phyloP scores from a whole-genome alignment of 768 basidiomycete species.

The Amylocystis lapponica region DNA sequence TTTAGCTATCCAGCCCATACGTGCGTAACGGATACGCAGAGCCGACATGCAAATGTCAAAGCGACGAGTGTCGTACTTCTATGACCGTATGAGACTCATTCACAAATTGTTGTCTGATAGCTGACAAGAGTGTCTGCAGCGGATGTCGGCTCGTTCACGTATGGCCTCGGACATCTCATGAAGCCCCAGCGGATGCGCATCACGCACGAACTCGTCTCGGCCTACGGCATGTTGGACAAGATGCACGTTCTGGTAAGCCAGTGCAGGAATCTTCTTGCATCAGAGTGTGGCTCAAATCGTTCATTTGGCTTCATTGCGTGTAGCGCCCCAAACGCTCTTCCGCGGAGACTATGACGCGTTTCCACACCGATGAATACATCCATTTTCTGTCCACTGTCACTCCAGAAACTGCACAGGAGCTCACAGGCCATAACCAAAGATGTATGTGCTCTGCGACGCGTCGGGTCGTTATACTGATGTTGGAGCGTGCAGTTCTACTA shows the following conservation, averaged over 20 bases:
- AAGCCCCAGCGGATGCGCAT: constrained; percentile 94
- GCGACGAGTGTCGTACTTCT: constrained; percentile 74
- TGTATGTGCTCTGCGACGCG: constrained; percentile 64
- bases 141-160: constrained; percentile 72
- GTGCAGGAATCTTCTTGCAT: background rate
- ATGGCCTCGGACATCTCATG: constrained; percentile 89
- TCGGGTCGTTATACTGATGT: too few relatives aligned
- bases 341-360: constrained; percentile 66
- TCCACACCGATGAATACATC: constrained; percentile 98
- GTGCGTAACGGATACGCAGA: too few relatives aligned
- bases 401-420: constrained; percentile 83
- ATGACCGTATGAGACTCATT: constrained; percentile 49
- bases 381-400: constrained; percentile 86
- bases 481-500: constrained; percentile 35
- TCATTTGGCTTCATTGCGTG: background rate
- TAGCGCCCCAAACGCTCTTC: constrained; percentile 30
- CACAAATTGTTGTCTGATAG: constrained; percentile 1
- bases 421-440: constrained; percentile 79
- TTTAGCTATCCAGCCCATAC: too few relatives aligned
- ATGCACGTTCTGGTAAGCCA: constrained; percentile 83
- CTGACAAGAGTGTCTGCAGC: constrained; percentile 30
- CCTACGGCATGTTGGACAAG: constrained; percentile 90
- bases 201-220: constrained; percentile 85
- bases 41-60: too few relatives aligned
- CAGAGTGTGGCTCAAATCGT: background rate